Conservation (phyloP, 345 rosid species). For the Euphorbia peplus region DNA sequence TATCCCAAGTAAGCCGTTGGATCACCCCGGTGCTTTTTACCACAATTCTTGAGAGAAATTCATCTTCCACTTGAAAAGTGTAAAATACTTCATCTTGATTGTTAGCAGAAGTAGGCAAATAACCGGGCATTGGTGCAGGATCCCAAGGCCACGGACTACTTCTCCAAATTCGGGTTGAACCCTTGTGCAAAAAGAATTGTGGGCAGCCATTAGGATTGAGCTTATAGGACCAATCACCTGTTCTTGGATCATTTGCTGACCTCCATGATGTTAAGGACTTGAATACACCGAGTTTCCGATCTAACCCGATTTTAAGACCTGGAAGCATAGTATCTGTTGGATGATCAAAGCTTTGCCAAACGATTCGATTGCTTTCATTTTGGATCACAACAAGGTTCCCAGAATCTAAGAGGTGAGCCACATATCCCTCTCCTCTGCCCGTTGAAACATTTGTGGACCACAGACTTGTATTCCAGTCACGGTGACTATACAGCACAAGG, state of each 20-base stretch:
- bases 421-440: not conserved
- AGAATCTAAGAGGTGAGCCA: slow-evolving; percentile 7
- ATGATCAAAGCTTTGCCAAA: slow-evolving; percentile 24
- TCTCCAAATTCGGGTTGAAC: slow-evolving; percentile 4
- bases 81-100: slow-evolving; percentile 3
- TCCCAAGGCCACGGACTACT: slow-evolving; percentile 11
- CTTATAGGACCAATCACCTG: not conserved
- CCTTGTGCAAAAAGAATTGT: slow-evolving; percentile 7
- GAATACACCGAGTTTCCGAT: slow-evolving; percentile 1
- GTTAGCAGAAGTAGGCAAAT: slow-evolving; percentile 6
- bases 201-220: slow-evolving; percentile 4
- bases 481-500: not conserved
- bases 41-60: not conserved
- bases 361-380: not conserved
- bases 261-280: slow-evolving; percentile 8
- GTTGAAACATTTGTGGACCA: slow-evolving; percentile 18
- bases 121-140: slow-evolving; percentile 7
- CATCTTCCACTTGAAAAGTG: not conserved
- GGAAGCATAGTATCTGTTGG: slow-evolving; percentile 15
- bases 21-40: slow-evolving; percentile 4
- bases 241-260: slow-evolving; percentile 13
- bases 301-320: slow-evolving; percentile 1
- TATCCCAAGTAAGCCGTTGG: not conserved
- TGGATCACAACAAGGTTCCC: slow-evolving; percentile 16
- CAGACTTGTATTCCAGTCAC: not conserved